Evolutionary conservation across 1,284 basidiomycete species (phyloP), one percentile per base, ranked within the genome.

Genomic region (Tilletia indica): DNA sequence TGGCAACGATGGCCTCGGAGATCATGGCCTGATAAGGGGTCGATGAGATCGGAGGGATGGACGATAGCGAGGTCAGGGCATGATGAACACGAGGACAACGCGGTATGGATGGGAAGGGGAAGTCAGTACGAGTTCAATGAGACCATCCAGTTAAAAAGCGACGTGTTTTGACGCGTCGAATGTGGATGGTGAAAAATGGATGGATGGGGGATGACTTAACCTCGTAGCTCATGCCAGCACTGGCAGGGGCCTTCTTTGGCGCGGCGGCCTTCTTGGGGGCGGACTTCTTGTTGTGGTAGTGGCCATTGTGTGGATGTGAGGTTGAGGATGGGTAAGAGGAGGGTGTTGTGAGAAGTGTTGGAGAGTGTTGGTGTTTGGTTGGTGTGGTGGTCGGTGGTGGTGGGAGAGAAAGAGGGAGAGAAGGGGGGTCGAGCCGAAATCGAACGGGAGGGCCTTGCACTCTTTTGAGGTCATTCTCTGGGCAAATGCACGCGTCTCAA

Each of bases 1-100:
- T 91, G 87, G 87, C 88, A 75, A 88, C 85, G 85, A 96, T 92
- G 81, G 92, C 93, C 87, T 94, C 93, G 86, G 87, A 82, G 70
- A 76, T 83, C 82, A 83, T 83, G 70, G 77, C 72, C 78, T 80
- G 69, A 48, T 56, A 21, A n/a, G 58, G 39, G 69, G 61, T 51
- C 31, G 21, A 25, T 42, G 42, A 51, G 39, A 68, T 69, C 6
- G 21, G 42, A 6, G 61, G 61, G 42, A 25, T 19, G 0, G 45
- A 14, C 25, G 70, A 71, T 69, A 38, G 39, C 14, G 67, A 12
- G 16, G 70, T 25, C 21, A 45, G 3, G 61, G 54, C 19, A 48
- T 8, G 68, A 31, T 38, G 42, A 56, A 31, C 39, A 49, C 64
- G 71, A 12, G n/a, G 58, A n/a, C 19, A 38, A 68, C 47, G 51